These are phyloP conservation scores for Cladophialophora psammophila DNA, from an alignment of 2,329 filamentous ascomycete genomes.

Conservation along the genomic window DNA sequence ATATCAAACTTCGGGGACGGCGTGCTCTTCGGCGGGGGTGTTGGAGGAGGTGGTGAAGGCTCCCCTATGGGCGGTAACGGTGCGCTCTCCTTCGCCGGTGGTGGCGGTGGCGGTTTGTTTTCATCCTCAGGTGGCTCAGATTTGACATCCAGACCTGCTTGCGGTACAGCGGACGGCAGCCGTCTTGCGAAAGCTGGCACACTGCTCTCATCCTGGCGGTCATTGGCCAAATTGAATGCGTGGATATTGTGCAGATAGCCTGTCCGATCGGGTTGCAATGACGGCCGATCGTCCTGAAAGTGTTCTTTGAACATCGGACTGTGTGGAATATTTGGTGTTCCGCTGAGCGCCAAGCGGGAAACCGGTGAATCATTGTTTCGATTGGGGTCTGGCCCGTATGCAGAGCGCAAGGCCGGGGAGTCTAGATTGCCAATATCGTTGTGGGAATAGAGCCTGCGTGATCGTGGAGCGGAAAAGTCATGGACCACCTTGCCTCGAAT, in stretches of 20 bases:
- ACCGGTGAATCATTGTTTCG: slow-evolving; percentile 19
- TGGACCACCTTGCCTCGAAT: slow-evolving; percentile 70
- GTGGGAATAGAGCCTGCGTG: slow-evolving; percentile 51
- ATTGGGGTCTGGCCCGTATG: slow-evolving; percentile 15
- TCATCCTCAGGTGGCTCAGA: slow-evolving; percentile 16
- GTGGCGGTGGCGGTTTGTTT: slow-evolving; percentile 10
- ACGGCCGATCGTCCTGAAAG: slow-evolving; percentile 60
- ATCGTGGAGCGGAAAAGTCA: slow-evolving; percentile 69
- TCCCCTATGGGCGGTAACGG: slow-evolving; percentile 17
- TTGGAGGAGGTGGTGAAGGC: slow-evolving; percentile 34
- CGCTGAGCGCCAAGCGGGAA: slow-evolving; percentile 13
- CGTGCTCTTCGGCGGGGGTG: slow-evolving; percentile 36
- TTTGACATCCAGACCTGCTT: slow-evolving; percentile 12
- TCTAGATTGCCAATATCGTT: slow-evolving; percentile 32
- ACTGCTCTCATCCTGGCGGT: slow-evolving; percentile 43
- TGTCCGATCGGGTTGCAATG: slow-evolving; percentile 51
- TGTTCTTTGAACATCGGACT: slow-evolving; percentile 68
- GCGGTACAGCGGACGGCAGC: slow-evolving; percentile 45
- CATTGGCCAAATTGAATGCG: slow-evolving; percentile 44
- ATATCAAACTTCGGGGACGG: slow-evolving; percentile 38
- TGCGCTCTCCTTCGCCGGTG: slow-evolving; percentile 22
- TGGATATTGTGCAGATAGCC: slow-evolving; percentile 53
- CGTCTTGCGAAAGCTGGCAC: slow-evolving; percentile 55
- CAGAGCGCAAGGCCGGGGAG: slow-evolving; percentile 29
- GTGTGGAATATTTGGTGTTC: slow-evolving; percentile 46